Conservation (phyloP, 225 moss, liverwort and hornwort genomes). For the Sphagnum contortum region DNA sequence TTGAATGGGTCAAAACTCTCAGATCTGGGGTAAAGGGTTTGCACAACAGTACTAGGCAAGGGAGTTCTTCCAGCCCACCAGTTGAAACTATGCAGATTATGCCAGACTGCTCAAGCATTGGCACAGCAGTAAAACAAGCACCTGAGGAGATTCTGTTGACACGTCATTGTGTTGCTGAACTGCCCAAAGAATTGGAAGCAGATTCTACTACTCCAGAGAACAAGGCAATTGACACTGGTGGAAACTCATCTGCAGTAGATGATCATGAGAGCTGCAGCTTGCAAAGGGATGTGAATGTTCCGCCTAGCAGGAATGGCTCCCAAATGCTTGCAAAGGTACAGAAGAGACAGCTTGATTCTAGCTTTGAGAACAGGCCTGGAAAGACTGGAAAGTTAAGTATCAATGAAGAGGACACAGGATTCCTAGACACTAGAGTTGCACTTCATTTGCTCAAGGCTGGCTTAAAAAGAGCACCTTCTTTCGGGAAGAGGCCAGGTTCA, state of each 20-base stretch:
- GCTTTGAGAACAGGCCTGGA: slow-evolving; percentile 12
- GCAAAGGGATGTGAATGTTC: neutral
- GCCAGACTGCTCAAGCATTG: too few species aligned
- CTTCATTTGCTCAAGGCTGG: slow-evolving; percentile 33
- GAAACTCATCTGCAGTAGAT: slow-evolving; percentile 5
- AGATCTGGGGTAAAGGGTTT: slow-evolving; percentile 24
- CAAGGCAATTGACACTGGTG: slow-evolving; percentile 22
- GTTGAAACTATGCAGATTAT: too few species aligned
- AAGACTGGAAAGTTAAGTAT: slow-evolving; percentile 16
- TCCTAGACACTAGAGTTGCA: slow-evolving; percentile 19
- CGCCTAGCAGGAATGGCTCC: neutral
- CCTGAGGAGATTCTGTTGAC: slow-evolving; percentile 20
- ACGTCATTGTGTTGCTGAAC: slow-evolving; percentile 6
- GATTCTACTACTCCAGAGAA: slow-evolving; percentile 3
- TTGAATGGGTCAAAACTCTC: slow-evolving; percentile 77
- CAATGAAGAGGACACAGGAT: slow-evolving; percentile 10
- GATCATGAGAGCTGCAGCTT: neutral
- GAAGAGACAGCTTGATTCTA: slow-evolving; percentile 12
- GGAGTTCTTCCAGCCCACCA: neutral
- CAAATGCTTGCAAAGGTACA: slow-evolving; percentile 8
- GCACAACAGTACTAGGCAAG: slow-evolving; percentile 8
- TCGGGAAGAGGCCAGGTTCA: slow-evolving; percentile 14
- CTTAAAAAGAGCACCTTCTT: slow-evolving; percentile 17
- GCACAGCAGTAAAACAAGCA: too few species aligned
- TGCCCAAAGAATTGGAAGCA: slow-evolving; percentile 1